phyloP scores from a whole-genome alignment of 257 asterid genomes.

The Hygrophila difformis region DNA sequence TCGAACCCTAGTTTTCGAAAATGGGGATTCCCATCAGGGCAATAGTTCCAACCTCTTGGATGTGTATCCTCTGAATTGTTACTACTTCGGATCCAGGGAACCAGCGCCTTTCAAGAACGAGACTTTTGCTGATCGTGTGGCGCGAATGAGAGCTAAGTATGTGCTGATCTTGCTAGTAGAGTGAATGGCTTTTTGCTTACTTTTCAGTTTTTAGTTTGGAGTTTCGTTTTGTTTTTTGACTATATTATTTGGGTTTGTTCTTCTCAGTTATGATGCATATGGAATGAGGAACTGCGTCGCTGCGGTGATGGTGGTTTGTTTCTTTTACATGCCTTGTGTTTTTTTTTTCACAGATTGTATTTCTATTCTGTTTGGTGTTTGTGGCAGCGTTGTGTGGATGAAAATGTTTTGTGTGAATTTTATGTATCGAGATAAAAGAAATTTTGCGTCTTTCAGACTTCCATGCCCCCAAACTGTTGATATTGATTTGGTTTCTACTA shows the following conservation, averaged over 20 bases:
- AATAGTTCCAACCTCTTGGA: constrained; percentile 26
- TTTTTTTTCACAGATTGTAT: background rate
- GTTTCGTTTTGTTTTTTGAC: background rate
- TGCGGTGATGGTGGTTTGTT: constrained; percentile 72
- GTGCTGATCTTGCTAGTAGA: background rate
- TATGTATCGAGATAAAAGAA: no score
- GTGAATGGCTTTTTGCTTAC: background rate
- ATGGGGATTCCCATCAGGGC: constrained; percentile 19
- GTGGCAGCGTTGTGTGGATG: background rate
- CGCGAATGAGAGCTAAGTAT: constrained; percentile 71
- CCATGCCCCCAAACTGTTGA: background rate
- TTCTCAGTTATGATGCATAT: constrained; percentile 59
- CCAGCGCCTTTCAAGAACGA: constrained; percentile 40
- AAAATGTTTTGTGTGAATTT: background rate
- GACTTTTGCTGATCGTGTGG: constrained; percentile 51
- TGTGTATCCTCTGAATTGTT: constrained; percentile 66
- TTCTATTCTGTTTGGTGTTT: background rate
- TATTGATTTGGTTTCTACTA: background rate
- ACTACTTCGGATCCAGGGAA: constrained; percentile 74
- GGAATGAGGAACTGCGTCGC: constrained; percentile 82
- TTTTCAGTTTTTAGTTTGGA: background rate
- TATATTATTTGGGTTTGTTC: no score
- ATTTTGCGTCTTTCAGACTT: background rate
- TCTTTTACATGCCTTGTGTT: background rate
- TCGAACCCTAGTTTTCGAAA: background rate